A percentile compares a stretch with the other conserved stretches of the same genome.
Evolutionary conservation across 2,329 filamentous ascomycete species (phyloP).

Genomic region (Nothophoma quercina): DNA sequence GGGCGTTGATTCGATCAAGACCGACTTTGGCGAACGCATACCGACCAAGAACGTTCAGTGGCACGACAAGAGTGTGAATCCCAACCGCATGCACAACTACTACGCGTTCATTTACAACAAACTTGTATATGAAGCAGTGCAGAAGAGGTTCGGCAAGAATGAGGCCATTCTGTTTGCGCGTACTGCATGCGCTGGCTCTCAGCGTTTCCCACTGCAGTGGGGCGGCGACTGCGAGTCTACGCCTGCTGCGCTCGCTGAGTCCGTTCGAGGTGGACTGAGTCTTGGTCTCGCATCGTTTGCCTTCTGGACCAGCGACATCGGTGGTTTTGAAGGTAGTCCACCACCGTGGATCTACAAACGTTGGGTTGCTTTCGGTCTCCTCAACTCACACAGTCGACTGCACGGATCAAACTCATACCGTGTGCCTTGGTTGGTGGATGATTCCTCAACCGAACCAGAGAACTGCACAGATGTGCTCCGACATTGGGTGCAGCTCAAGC

Average conservation of each 20-base stretch:
- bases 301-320: constrained; percentile 76
- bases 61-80: constrained; percentile 66
- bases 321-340: constrained; percentile 74
- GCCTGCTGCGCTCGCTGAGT: constrained; percentile 76
- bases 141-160: constrained; percentile 58
- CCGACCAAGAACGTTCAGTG: constrained; percentile 71
- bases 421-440: constrained; percentile 76
- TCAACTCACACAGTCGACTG: constrained; percentile 74
- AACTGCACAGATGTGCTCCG: constrained; percentile 63
- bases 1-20: constrained; percentile 77
- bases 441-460: constrained; percentile 61
- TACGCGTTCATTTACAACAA: constrained; percentile 79
- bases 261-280: constrained; percentile 69
- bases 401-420: constrained; percentile 75
- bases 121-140: constrained; percentile 71
- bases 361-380: constrained; percentile 77
- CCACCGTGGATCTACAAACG: constrained; percentile 76
- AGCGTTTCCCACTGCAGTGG: constrained; percentile 71
- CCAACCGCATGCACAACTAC: constrained; percentile 77
- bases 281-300: constrained; percentile 70
- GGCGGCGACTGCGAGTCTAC: constrained; percentile 79
- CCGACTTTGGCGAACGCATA: constrained; percentile 77
- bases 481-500: constrained; percentile 62
- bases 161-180: constrained; percentile 73
- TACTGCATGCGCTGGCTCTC: constrained; percentile 71